These are phyloP conservation scores for Pulveroboletus sp. DNA, from an alignment of 768 basidiomycete genomes.

Conservation along the genomic window DNA sequence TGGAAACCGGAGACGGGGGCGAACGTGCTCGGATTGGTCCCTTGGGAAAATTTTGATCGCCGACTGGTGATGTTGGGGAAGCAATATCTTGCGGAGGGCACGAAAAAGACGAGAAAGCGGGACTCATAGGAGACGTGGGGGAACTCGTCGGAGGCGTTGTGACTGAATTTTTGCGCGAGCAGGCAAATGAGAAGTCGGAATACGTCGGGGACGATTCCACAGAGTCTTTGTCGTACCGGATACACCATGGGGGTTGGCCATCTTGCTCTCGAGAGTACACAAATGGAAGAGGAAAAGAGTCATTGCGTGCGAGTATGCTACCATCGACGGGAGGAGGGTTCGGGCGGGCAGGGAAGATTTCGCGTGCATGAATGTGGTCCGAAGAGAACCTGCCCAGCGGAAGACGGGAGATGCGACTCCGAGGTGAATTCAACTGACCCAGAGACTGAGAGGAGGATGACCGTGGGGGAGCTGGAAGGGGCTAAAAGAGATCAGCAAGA, in stretches of 20 bases:
- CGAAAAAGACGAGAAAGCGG: slow-evolving; percentile 12
- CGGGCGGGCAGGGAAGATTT: slow-evolving; percentile 17
- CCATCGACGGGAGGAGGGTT: slow-evolving; percentile 12
- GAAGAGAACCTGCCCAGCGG: slow-evolving; percentile 32
- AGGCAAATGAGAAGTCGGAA: slow-evolving; percentile 25
- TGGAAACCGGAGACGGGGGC: background rate
- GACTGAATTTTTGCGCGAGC: slow-evolving; percentile 23
- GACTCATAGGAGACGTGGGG: slow-evolving; percentile 19
- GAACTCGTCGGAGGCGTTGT: slow-evolving; percentile 22
- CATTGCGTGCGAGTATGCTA: slow-evolving; percentile 6
- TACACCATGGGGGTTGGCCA: slow-evolving; percentile 3
- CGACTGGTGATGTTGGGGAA: slow-evolving; percentile 21
- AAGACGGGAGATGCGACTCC: slow-evolving; percentile 27
- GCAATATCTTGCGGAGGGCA: slow-evolving; percentile 23
- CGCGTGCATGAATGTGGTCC: slow-evolving; percentile 25
- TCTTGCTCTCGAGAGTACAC: slow-evolving; percentile 11
- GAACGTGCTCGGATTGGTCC: background rate
- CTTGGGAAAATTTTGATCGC: slow-evolving; percentile 4
- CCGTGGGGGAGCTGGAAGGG: slow-evolving; percentile 21
- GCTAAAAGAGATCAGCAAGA: slow-evolving; percentile 7
- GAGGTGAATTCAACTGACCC: slow-evolving; percentile 21
- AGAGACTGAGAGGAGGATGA: slow-evolving; percentile 25
- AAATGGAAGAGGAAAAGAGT: slow-evolving; percentile 1
- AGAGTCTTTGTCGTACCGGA: slow-evolving; percentile 25
- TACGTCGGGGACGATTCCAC: slow-evolving; percentile 24